Conservation (phyloP, 805 yeast genomes). For the Komagataella ulmi region DNA sequence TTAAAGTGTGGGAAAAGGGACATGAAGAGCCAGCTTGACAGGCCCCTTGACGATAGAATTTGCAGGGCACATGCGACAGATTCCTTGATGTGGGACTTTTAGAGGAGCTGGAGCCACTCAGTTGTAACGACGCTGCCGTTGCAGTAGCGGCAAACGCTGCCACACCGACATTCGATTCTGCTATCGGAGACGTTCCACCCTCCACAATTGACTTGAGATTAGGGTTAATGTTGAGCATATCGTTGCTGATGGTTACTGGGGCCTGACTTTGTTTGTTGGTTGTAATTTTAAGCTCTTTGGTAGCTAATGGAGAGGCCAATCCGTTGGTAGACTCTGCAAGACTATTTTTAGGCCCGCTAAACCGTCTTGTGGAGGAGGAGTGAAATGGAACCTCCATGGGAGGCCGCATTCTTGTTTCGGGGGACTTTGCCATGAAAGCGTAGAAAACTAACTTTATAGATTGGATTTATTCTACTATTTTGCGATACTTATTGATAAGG, state of each 20-base stretch:
- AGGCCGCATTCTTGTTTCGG: background rate
- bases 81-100: constrained; percentile 10
- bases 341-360: background rate
- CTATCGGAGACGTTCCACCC: background rate
- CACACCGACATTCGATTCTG: background rate
- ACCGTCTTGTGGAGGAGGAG: background rate
- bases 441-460: background rate
- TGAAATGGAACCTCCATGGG: background rate
- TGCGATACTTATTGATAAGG: background rate
- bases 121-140: background rate
- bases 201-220: background rate
- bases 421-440: background rate
- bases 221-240: background rate
- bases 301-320: background rate
- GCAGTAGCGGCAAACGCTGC: background rate
- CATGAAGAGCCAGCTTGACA: constrained; percentile 93
- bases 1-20: constrained; percentile 76
- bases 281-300: background rate
- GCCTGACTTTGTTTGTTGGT: background rate
- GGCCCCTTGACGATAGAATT: constrained; percentile 81
- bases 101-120: background rate
- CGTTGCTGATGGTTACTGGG: background rate
- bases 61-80: constrained; percentile 91
- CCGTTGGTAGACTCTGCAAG: background rate
- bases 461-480: background rate